Conservation (phyloP, 306 rosid genomes). For the Begonia peltatifolia region DNA sequence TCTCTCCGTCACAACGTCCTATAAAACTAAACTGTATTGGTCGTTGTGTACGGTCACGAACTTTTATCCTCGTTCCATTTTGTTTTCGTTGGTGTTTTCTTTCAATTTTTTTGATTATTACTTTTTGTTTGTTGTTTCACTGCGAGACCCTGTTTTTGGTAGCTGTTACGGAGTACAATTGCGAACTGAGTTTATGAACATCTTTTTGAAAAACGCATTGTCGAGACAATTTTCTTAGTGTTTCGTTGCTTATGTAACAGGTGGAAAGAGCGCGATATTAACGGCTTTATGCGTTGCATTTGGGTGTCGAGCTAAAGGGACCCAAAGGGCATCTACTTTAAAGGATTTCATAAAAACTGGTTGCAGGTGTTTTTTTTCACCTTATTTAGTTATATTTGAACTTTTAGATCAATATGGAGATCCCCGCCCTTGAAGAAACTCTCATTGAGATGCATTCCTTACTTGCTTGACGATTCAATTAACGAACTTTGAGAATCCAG, state of each 20-base stretch:
- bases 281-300: conserved; percentile 84
- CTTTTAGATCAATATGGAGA: neutral
- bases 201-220: too few species aligned
- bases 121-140: too few species aligned
- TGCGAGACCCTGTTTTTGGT: too few species aligned
- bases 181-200: too few species aligned
- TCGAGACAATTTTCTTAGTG: too few species aligned
- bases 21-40: neutral
- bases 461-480: too few species aligned
- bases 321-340: conserved; percentile 66
- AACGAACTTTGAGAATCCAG: too few species aligned
- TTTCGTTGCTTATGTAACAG: conserved; percentile 14
- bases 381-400: neutral
- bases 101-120: too few species aligned
- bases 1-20: neutral
- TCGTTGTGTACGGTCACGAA: neutral
- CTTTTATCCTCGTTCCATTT: neutral
- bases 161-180: too few species aligned
- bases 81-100: too few species aligned
- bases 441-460: too few species aligned
- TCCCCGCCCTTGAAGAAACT: too few species aligned
- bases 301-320: conserved; percentile 84
- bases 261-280: conserved; percentile 90
- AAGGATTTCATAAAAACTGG: conserved; percentile 82
- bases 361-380: conserved; percentile 35